Evolutionary conservation across 768 basidiomycete genomes (phyloP), one percentile per base, ranked within the genome.

Genomic region (Mycena leptocephala): DNA sequence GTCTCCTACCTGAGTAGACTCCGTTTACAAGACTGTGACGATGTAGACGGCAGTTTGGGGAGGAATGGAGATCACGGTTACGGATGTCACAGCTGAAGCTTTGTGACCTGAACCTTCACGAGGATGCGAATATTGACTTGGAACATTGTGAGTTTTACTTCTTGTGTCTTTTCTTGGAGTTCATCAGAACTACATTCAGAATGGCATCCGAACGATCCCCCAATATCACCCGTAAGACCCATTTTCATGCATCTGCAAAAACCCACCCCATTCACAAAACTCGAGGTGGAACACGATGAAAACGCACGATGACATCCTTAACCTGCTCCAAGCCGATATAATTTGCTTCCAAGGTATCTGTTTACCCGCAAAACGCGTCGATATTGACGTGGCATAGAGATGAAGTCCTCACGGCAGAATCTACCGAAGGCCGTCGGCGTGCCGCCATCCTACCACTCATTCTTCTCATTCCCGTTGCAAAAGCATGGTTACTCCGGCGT

Each of bases 401-500:
- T 95, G 91, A 99, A 99, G 83, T 92, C 93, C 24, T 92, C 95
- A 20, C 92, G 97, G 20, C 82, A 88, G 2, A 84, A 87, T 30
- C 87, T 99, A 1, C 90, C 93, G 8, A 92, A 93, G 79, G 86
- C 90, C n/a, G 89, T 95, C 62, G 97, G 96, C 2, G 79, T 95
- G 22, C 96, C 97, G 16, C 88, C 91, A 6, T 90, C 90, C 18
- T 99, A 93, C 81, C 90, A 97, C 82, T 91, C 93, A 0, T 98
- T 98, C 88, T 97, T 97, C 86, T 98, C 97, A 5, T 98, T 98
- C 79, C 94, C 96, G 16, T 75, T 86, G 76, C 87, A 85, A 67
- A 96, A 94, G 83, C 88, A 92, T 0, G 98, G 98, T 13, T 98
- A 99, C 80, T 97, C 97, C 72, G 98, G 98, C 32, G 97, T 98